A percentile compares a stretch with the other conserved stretches of the same genome.
Evolutionary conservation across 1,139 yeast genomes (phyloP).

Genomic region (Candida freyschussii): DNA sequence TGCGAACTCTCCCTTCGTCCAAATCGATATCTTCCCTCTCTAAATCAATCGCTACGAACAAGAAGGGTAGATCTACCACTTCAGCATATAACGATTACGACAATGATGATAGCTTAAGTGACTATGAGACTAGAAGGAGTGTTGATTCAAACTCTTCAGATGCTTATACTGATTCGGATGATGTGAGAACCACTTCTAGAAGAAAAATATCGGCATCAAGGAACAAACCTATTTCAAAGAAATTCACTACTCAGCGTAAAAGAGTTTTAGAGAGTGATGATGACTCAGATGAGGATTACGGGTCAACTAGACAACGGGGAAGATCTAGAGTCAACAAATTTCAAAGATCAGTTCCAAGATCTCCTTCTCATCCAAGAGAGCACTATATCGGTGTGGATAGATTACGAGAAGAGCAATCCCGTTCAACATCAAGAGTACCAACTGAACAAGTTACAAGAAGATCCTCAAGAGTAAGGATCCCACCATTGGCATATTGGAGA

Average conservation of each 20-base stretch:
- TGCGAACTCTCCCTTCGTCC: slow-evolving; percentile 17
- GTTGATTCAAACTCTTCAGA: slow-evolving; percentile 1
- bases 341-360: slow-evolving; percentile 9
- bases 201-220: slow-evolving; percentile 2
- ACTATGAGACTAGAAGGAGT: slow-evolving; percentile 1
- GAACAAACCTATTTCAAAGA: slow-evolving; percentile 4
- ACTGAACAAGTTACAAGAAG: slow-evolving; percentile 31
- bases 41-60: slow-evolving; percentile 8
- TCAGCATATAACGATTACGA: slow-evolving; percentile 2
- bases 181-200: slow-evolving; percentile 1
- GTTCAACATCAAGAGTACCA: slow-evolving; percentile 18
- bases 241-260: slow-evolving; percentile 1
- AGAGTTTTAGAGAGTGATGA: slow-evolving; percentile 1
- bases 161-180: slow-evolving; percentile 6
- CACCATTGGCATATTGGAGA: slow-evolving; percentile 83
- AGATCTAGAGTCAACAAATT: slow-evolving; percentile 15
- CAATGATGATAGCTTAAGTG: slow-evolving; percentile 3
- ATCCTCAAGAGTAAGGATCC: slow-evolving; percentile 61
- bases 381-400: slow-evolving; percentile 19
- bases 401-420: slow-evolving; percentile 17
- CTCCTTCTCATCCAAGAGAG: slow-evolving; percentile 6
- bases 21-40: slow-evolving; percentile 6
- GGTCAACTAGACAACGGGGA: slow-evolving; percentile 4
- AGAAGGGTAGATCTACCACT: slow-evolving; percentile 2
- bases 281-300: slow-evolving; percentile 5